A percentile compares a stretch with the other conserved stretches of the same genome.
Conservation (phyloP, 257 asterid genomes). For the Nicotiana tabacum region DNA sequence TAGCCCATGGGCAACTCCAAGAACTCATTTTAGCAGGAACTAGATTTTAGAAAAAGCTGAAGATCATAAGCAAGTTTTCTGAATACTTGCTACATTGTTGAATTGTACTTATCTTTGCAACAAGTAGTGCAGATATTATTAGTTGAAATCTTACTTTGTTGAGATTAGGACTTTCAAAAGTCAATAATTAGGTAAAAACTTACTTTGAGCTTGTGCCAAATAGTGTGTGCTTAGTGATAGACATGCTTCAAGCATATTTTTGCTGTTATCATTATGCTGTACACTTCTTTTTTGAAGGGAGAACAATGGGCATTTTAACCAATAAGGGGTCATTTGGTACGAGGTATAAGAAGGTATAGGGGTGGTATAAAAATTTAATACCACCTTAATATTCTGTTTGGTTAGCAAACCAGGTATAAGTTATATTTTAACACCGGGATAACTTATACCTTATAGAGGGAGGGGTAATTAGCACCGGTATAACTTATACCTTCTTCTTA, state of each 20-base stretch:
- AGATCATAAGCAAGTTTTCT: not conserved
- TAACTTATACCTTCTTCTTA: too few relatives aligned
- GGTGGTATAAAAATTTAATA: too few relatives aligned
- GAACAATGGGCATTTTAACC: too few relatives aligned
- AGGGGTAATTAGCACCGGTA: too few relatives aligned
- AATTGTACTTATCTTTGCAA: not conserved
- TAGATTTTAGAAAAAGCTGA: constrained; percentile 8
- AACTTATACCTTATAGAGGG: too few relatives aligned
- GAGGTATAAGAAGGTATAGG: too few relatives aligned
- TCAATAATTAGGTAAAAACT: not conserved
- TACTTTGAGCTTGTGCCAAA: not conserved
- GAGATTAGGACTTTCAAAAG: not conserved
- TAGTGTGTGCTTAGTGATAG: not conserved
- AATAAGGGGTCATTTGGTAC: too few relatives aligned
- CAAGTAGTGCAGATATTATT: not conserved
- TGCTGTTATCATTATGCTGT: not conserved
- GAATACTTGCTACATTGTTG: not conserved
- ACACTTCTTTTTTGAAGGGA: too few relatives aligned
- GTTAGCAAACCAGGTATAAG: too few relatives aligned
- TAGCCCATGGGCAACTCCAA: constrained; percentile 67
- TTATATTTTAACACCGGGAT: too few relatives aligned
- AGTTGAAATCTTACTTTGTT: not conserved
- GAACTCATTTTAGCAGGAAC: constrained; percentile 61
- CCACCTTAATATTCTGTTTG: too few relatives aligned
- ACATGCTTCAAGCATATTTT: not conserved